A percentile compares a stretch with the other conserved stretches of the same genome.
These are phyloP conservation scores for Arabidopsis lyrata DNA, from an alignment of 441 rosid species.

Conservation along the genomic window DNA sequence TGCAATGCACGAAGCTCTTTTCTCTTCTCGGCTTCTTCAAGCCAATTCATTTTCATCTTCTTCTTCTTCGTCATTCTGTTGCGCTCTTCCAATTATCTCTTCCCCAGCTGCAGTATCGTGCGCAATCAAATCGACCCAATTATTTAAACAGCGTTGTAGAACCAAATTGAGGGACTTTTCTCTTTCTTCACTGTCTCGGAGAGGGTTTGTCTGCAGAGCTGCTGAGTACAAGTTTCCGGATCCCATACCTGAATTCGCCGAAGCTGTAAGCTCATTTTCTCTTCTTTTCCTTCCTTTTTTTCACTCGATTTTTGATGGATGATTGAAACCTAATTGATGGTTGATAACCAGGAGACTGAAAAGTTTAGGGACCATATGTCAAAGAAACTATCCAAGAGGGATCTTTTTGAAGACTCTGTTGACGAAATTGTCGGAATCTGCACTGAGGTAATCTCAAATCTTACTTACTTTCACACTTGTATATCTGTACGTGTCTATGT, in stretches of 20 bases:
- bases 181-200: conserved; percentile 30
- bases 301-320: background rate
- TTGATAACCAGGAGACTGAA: conserved; percentile 71
- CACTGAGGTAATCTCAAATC: conserved; percentile 62
- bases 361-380: conserved; percentile 70
- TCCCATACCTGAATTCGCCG: conserved; percentile 93
- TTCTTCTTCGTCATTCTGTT: conserved; percentile 32
- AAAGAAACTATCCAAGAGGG: conserved; percentile 65
- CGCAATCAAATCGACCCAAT: conserved; percentile 21
- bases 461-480: conserved; percentile 4
- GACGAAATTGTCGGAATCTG: conserved; percentile 79
- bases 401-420: conserved; percentile 65
- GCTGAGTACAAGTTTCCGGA: conserved; percentile 84
- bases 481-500: background rate
- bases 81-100: conserved; percentile 34
- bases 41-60: conserved; percentile 34
- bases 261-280: conserved; percentile 56
- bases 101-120: conserved; percentile 17
- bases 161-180: conserved; percentile 29
- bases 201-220: conserved; percentile 58
- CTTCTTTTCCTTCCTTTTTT: background rate
- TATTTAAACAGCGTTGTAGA: conserved; percentile 33
- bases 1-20: conserved; percentile 41
- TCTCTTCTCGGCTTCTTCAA: conserved; percentile 39
- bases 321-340: background rate